Conservation (phyloP, 2,329 filamentous ascomycete genomes). For the Fragosphaeria purpurea region DNA sequence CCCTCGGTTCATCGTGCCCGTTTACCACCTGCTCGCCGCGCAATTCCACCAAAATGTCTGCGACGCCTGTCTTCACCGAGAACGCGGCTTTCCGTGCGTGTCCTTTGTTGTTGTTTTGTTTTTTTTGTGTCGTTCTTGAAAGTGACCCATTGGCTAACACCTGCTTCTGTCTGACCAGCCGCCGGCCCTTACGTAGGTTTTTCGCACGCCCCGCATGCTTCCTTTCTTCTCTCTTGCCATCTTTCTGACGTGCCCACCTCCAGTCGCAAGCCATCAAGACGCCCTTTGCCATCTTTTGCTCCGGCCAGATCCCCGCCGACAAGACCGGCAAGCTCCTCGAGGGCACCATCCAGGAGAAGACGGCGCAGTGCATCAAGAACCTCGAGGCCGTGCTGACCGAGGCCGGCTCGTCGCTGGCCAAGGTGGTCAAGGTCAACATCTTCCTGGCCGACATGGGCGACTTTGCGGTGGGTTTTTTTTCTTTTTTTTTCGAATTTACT, state of each 20-base stretch:
- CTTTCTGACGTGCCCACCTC: neutral
- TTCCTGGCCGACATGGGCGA: constrained; percentile 88
- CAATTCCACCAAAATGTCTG: constrained; percentile 30
- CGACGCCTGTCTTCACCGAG: constrained; percentile 43
- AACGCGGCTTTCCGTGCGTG: constrained; percentile 48
- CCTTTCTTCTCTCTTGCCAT: neutral
- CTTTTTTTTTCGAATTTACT: neutral
- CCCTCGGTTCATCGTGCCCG: neutral
- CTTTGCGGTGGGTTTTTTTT: constrained; percentile 50
- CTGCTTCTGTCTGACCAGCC: constrained; percentile 27
- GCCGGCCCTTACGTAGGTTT: constrained; percentile 52
- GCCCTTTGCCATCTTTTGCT: constrained; percentile 55
- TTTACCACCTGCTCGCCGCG: neutral
- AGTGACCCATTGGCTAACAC: neutral
- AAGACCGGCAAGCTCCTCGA: constrained; percentile 44
- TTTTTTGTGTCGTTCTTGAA: neutral
- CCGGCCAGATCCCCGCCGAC: constrained; percentile 59
- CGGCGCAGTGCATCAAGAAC: constrained; percentile 58
- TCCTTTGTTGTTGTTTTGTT: neutral
- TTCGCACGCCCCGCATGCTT: too few relatives aligned
- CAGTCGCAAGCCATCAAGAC: constrained; percentile 55
- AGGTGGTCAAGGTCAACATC: constrained; percentile 84
- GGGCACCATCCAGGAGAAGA: constrained; percentile 55
- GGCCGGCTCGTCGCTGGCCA: constrained; percentile 66
- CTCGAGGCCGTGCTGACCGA: constrained; percentile 73